Evolutionary conservation across 1,284 basidiomycete species (phyloP), one percentile per base, ranked within the genome.

Genomic region (Ganoderma lingzhi): DNA sequence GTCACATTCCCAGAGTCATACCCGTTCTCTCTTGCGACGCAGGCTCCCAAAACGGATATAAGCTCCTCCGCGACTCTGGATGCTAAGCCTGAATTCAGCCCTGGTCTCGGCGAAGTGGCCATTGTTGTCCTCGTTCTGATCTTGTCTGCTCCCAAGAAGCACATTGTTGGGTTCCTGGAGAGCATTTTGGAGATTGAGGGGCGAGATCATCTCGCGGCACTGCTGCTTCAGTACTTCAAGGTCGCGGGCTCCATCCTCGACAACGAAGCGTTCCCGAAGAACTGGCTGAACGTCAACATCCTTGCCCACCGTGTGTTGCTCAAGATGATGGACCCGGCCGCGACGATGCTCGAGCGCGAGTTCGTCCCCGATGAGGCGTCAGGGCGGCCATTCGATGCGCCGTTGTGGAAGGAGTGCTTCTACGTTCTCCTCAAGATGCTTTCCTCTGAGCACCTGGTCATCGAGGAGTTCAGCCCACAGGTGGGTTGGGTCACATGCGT

Each of bases 381-480:
- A 8, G 86, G 89, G 65, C 85, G 87, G 37, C 83, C 87, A 37
- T 97, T 99, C 78, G 91, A 97, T 78, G 84, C 89, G 1, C 83
- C 84, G 19, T 82, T 99, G 8, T 99, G 97, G 97, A 88, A 84
- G 62, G 91, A 93, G 59, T 91, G 90, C 56, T 90, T 99, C 75
- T 86, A 88, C 65, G 93, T 96, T 84, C 82, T 98, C 8, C 87
- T 98, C 73, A 93, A 92, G 71, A 83, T 98, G 55, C 84, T 98
- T 28, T 94, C 94, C 2, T 97, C 95, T 9, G 93, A 96, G 63
- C 95, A 97, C 74, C 86, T 99, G 23, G 90, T 96, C 15, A 96
- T 99, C 62, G 97, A 99, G 80, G 95, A 98, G 74, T 96, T 96
- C 76, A 95, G 92, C 77, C 93, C 96, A 0, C 95, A 96, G 88